These are phyloP conservation scores for Saccharomycopsis sp. DNA, from an alignment of 805 yeast genomes.

Conservation along the genomic window DNA sequence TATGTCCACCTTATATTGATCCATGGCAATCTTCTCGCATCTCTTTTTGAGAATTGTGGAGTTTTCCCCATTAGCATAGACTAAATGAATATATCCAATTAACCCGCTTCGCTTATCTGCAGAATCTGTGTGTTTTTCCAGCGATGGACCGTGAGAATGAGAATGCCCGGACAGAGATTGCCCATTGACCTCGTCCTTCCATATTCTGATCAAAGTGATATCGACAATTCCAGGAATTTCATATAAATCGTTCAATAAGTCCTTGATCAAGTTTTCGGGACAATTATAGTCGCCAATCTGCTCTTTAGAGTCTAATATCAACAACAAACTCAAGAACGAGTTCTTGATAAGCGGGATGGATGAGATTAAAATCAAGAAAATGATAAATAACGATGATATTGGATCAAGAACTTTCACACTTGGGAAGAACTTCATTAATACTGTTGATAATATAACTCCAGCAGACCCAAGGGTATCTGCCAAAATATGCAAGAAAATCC, in stretches of 20 bases:
- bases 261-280: slow-evolving; percentile 37
- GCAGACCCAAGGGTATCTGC: slow-evolving; percentile 97
- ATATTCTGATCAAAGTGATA: slow-evolving; percentile 84
- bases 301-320: slow-evolving; percentile 56
- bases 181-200: slow-evolving; percentile 45
- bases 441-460: slow-evolving; percentile 89
- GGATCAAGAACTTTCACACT: slow-evolving; percentile 86
- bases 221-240: slow-evolving; percentile 72
- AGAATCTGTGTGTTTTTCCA: slow-evolving; percentile 19
- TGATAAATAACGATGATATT: slow-evolving; percentile 82
- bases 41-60: slow-evolving; percentile 51
- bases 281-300: slow-evolving; percentile 27
- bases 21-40: slow-evolving; percentile 46
- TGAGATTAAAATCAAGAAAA: slow-evolving; percentile 68
- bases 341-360: slow-evolving; percentile 80
- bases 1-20: slow-evolving; percentile 17
- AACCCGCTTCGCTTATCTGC: slow-evolving; percentile 31
- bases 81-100: slow-evolving; percentile 80
- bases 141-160: slow-evolving; percentile 27
- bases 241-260: slow-evolving; percentile 60
- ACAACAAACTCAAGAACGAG: slow-evolving; percentile 65
- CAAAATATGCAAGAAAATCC: slow-evolving; percentile 84
- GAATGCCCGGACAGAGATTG: slow-evolving; percentile 20
- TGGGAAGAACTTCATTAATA: slow-evolving; percentile 60
- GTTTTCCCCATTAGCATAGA: slow-evolving; percentile 59